Conservation (phyloP, 2,329 filamentous ascomycete genomes). For the Huntiella moniliformis region DNA sequence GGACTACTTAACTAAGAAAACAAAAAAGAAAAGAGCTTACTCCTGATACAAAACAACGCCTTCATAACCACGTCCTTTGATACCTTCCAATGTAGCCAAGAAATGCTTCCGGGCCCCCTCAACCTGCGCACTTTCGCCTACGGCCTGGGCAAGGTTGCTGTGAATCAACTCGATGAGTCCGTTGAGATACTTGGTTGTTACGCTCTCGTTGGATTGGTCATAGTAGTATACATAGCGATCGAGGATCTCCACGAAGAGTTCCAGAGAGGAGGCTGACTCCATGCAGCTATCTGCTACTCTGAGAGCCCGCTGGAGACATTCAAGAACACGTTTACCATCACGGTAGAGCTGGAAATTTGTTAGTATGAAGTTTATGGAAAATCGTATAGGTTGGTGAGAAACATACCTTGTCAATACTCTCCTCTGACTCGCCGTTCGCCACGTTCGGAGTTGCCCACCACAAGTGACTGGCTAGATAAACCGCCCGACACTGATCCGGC, state of each 20-base stretch:
- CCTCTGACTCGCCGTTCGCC: slow-evolving; percentile 60
- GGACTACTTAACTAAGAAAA: background rate
- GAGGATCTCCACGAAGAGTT: slow-evolving; percentile 94
- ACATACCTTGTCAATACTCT: slow-evolving; percentile 45
- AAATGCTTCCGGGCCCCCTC: slow-evolving; percentile 90
- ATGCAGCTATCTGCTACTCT: slow-evolving; percentile 96
- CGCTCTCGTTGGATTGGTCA: slow-evolving; percentile 95
- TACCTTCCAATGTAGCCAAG: slow-evolving; percentile 84
- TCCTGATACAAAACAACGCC: slow-evolving; percentile 58
- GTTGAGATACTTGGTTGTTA: slow-evolving; percentile 95
- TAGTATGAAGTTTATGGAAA: slow-evolving; percentile 12
- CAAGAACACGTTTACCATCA: slow-evolving; percentile 88
- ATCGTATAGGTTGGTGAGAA: slow-evolving; percentile 1
- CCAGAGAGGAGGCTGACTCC: slow-evolving; percentile 92
- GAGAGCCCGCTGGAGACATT: slow-evolving; percentile 86
- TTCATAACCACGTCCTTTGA: slow-evolving; percentile 78
- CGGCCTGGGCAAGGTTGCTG: slow-evolving; percentile 76
- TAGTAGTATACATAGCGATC: slow-evolving; percentile 99
- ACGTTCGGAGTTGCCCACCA: slow-evolving; percentile 91
- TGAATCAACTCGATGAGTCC: slow-evolving; percentile 96
- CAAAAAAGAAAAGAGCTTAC: slow-evolving; percentile 13
- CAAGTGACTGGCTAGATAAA: slow-evolving; percentile 87
- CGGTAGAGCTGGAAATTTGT: slow-evolving; percentile 57
- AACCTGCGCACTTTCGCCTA: slow-evolving; percentile 60
- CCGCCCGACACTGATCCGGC: slow-evolving; percentile 90